A percentile compares a stretch with the other conserved stretches of the same genome.
These are phyloP conservation scores for Schizothecium vesticola DNA, from an alignment of 495 filamentous ascomycete species.

Conservation along the genomic window DNA sequence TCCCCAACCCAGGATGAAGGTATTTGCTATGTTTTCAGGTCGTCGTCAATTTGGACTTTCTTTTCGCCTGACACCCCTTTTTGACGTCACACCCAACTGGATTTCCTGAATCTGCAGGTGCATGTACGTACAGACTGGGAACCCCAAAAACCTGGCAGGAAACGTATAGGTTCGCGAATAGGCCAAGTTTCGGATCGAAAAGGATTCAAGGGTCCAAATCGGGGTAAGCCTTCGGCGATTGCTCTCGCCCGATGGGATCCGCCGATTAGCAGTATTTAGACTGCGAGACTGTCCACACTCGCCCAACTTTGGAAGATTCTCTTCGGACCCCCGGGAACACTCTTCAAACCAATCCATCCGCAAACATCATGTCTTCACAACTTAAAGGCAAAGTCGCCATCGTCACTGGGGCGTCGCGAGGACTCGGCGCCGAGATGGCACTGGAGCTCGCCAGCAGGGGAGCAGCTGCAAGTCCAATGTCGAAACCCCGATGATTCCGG, in stretches of 20 bases:
- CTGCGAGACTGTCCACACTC: not conserved
- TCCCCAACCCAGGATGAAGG: no score
- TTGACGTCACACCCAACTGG: not conserved
- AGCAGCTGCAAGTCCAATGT: not conserved
- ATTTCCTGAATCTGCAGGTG: not conserved
- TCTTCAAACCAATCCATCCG: not conserved
- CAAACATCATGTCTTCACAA: not conserved
- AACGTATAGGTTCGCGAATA: not conserved
- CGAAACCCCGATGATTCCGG: not conserved
- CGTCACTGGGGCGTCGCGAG: slow-evolving; percentile 13
- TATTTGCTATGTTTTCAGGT: no score
- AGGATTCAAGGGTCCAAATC: not conserved
- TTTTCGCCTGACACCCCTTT: not conserved
- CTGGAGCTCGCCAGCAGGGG: slow-evolving; percentile 11
- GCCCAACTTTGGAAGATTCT: not conserved
- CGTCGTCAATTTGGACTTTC: no score
- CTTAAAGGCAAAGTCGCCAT: slow-evolving; percentile 6
- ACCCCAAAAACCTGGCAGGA: not conserved
- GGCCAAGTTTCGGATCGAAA: not conserved
- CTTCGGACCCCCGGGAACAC: not conserved
- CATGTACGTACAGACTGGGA: not conserved
- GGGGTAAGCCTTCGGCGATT: not conserved
- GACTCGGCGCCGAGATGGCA: slow-evolving; percentile 11
- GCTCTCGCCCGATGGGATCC: not conserved
- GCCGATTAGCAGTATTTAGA: not conserved